Conservation (phyloP, 805 yeast genomes). For the Candida pseudoglaebosa region DNA sequence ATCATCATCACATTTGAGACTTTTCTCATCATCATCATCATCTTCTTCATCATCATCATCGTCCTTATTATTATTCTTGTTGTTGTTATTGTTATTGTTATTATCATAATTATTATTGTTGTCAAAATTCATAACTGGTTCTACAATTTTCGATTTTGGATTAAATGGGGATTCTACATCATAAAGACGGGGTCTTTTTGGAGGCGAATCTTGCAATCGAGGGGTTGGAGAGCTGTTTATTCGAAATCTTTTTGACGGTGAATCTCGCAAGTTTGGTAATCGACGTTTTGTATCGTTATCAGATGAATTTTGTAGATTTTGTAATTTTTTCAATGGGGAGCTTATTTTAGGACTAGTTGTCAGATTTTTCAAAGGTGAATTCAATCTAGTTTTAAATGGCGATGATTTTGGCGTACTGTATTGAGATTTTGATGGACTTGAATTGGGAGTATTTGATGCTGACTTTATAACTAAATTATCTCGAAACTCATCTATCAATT, state of each 20-base stretch:
- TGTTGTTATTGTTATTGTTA: no score
- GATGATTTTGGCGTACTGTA: constrained; percentile 10
- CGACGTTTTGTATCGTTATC: no score
- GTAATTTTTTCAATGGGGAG: constrained; percentile 35
- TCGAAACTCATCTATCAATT: constrained; percentile 45
- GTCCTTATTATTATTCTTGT: neutral
- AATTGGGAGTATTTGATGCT: constrained; percentile 16
- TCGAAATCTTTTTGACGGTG: no score
- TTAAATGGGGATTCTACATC: constrained; percentile 27
- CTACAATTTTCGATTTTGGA: constrained; percentile 13
- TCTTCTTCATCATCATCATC: neutral
- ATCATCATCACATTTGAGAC: neutral
- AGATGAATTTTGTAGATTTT: constrained; percentile 8
- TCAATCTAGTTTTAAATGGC: constrained; percentile 9
- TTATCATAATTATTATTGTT: neutral
- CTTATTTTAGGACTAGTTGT: constrained; percentile 30
- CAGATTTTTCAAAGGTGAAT: constrained; percentile 21
- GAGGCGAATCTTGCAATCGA: constrained; percentile 9
- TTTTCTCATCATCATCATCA: neutral
- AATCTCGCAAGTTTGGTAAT: no score
- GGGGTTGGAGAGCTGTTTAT: no score
- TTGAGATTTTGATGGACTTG: constrained; percentile 13
- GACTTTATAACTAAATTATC: constrained; percentile 28
- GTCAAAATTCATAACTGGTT: neutral
- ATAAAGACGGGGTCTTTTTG: constrained; percentile 9